Evolutionary conservation across 2,329 filamentous ascomycete genomes (phyloP), one percentile per base, ranked within the genome.

Genomic region (Cercospora sesami): DNA sequence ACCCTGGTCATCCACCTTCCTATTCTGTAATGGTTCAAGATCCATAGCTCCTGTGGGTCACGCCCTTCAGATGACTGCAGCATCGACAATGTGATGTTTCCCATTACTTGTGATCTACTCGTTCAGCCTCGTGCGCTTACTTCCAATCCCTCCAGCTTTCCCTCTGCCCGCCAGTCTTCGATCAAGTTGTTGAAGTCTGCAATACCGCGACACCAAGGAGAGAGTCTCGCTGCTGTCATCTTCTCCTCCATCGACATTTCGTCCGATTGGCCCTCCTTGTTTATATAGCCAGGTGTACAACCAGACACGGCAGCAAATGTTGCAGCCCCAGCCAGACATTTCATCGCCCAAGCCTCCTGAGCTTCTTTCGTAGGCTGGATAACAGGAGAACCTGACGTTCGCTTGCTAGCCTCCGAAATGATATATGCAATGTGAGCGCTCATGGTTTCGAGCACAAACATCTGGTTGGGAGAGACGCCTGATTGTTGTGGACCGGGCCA

Each of bases 261-360:
- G 39, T 73, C 69, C n/a, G 74, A 65, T 39, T 78, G 74, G 2
- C 80, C 83, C 74, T 87, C 83, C 23, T 73, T 76, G 59, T 85
- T 87, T 45, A 83, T 76, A 71, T 87, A 88, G 12, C 83, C 80
- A 0, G 86, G 86, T n/a, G 85, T 86, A 75, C 86, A 89, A 14
- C 83, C 79, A 5, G 75, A 73, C 21, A 84, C 65, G 7, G 78
- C 51, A 10, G 68, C 79, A 45, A 82, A 80, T 30, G 79, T 79
- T 7, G 75, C 76, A 0, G 82, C 82, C 1, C 79, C 78, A 61
- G 74, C 74, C 72, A 83, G 73, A 53, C 84, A 79, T 60, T 77
- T 72, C 26, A 72, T 71, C 0, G 80, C 77, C 84, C 85, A 87
- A 2, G 75, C 80, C 62, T 85, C 80, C 72, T 86, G 83, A 0